phyloP scores from a whole-genome alignment of 1,139 yeast species.

The Hyphopichia khmerensis region DNA sequence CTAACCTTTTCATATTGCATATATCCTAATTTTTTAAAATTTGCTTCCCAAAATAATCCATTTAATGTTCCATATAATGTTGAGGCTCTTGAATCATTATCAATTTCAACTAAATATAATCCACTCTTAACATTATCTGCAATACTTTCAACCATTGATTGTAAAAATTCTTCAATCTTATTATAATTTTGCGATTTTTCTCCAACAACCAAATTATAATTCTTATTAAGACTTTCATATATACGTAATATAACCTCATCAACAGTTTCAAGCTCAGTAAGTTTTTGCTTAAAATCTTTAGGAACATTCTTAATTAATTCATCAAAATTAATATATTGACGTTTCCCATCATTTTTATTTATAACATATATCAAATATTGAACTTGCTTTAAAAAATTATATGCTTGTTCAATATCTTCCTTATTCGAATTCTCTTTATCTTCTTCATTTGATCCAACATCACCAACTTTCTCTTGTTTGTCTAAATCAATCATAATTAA shows the following conservation, averaged over 20 bases:
- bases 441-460: no score
- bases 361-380: slow-evolving; percentile 10
- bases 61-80: slow-evolving; percentile 32
- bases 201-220: slow-evolving; percentile 12
- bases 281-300: slow-evolving; percentile 17
- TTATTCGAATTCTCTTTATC: neutral
- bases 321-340: slow-evolving; percentile 24
- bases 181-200: slow-evolving; percentile 3
- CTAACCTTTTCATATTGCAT: slow-evolving; percentile 28
- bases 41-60: slow-evolving; percentile 37
- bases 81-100: slow-evolving; percentile 27
- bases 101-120: slow-evolving; percentile 33
- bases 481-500: slow-evolving; percentile 7
- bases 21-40: slow-evolving; percentile 27
- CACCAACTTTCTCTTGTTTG: neutral
- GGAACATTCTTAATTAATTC: slow-evolving; percentile 22
- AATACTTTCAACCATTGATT: slow-evolving; percentile 25
- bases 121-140: slow-evolving; percentile 25
- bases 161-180: slow-evolving; percentile 13
- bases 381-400: slow-evolving; percentile 7
- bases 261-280: slow-evolving; percentile 23
- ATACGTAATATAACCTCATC: slow-evolving; percentile 34
- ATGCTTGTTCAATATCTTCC: neutral
- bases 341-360: slow-evolving; percentile 7
- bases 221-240: slow-evolving; percentile 16